Percentiles rank a stretch among this genome's conserved stretches.
Evolutionary conservation across 1,139 yeast species (phyloP).

Genomic region (Diutina catenulata): DNA sequence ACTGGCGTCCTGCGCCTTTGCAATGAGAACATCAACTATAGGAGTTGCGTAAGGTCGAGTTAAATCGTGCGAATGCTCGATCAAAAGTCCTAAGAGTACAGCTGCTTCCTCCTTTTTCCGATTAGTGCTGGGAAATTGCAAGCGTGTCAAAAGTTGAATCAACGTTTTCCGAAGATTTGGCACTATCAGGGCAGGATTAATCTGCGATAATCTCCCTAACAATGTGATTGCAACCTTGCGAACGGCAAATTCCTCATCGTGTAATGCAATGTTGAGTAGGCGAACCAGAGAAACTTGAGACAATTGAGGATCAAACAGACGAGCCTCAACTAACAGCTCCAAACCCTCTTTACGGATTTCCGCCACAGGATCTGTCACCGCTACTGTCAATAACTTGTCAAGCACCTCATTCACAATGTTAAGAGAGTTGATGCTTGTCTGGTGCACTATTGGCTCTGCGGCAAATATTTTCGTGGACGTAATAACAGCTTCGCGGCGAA

Average conservation of each 20-base stretch:
- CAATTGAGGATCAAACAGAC: constrained; percentile 77
- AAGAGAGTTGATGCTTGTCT: constrained; percentile 74
- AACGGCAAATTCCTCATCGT: constrained; percentile 81
- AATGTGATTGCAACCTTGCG: constrained; percentile 70
- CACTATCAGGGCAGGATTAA: constrained; percentile 92
- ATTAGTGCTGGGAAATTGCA: constrained; percentile 69
- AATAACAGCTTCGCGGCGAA: constrained; percentile 74
- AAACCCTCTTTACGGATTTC: constrained; percentile 78
- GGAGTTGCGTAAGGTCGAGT: constrained; percentile 88
- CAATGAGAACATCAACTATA: constrained; percentile 69
- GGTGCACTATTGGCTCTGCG: constrained; percentile 75
- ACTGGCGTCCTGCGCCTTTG: constrained; percentile 61
- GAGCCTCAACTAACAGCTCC: constrained; percentile 47
- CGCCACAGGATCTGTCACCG: constrained; percentile 82
- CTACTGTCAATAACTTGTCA: constrained; percentile 66
- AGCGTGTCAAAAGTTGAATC: constrained; percentile 72
- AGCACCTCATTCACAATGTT: constrained; percentile 79
- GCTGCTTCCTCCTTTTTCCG: constrained; percentile 86
- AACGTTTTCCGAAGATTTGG: constrained; percentile 83
- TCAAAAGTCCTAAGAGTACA: constrained; percentile 56
- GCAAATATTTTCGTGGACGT: constrained; percentile 75
- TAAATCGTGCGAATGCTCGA: constrained; percentile 66
- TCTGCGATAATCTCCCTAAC: constrained; percentile 72
- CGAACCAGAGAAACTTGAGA: constrained; percentile 90
- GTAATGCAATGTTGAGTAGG: constrained; percentile 73